These are phyloP conservation scores for Hemileia vastatrix DNA, from an alignment of 1,284 basidiomycete species.

Conservation along the genomic window DNA sequence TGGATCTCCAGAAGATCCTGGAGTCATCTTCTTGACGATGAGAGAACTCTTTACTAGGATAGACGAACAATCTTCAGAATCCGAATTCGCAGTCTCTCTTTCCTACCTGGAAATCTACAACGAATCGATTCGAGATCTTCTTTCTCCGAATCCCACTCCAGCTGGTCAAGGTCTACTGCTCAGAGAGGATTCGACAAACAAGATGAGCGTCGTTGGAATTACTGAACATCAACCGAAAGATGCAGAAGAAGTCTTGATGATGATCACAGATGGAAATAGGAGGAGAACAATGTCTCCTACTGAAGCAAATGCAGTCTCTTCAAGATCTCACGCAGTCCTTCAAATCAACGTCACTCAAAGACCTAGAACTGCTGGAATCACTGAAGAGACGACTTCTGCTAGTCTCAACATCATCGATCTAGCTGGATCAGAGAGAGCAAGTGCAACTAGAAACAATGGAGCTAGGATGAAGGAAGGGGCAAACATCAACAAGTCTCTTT, in stretches of 20 bases:
- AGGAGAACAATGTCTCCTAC: constrained; percentile 42
- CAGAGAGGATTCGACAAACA: constrained; percentile 39
- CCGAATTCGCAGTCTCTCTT: constrained; percentile 38
- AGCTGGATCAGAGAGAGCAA: constrained; percentile 41
- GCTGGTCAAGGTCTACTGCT: constrained; percentile 37
- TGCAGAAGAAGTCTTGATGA: constrained; percentile 39
- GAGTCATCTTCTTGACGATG: constrained; percentile 44
- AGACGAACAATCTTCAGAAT: constrained; percentile 33
- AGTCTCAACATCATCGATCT: constrained; percentile 44
- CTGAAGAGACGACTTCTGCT: constrained; percentile 38
- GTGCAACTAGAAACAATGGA: constrained; percentile 42
- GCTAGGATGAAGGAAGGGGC: constrained; percentile 45
- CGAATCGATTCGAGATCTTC: constrained; percentile 41
- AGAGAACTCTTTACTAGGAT: constrained; percentile 41
- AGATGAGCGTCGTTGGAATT: constrained; percentile 43
- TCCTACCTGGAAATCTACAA: constrained; percentile 45
- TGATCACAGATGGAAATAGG: constrained; percentile 40
- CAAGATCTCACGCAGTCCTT: constrained; percentile 41
- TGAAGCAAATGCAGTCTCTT: constrained; percentile 42
- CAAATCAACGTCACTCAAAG: constrained; percentile 43
- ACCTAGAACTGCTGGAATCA: constrained; percentile 38
- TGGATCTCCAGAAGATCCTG: constrained; percentile 38
- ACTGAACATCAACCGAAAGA: constrained; percentile 39
- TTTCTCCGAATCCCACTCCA: constrained; percentile 38
- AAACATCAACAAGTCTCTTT: constrained; percentile 44